Evolutionary conservation across 164 flowering plant genomes (phyloP), one percentile per base, ranked within the genome.

Genomic region (Pachysandra terminalis): DNA sequence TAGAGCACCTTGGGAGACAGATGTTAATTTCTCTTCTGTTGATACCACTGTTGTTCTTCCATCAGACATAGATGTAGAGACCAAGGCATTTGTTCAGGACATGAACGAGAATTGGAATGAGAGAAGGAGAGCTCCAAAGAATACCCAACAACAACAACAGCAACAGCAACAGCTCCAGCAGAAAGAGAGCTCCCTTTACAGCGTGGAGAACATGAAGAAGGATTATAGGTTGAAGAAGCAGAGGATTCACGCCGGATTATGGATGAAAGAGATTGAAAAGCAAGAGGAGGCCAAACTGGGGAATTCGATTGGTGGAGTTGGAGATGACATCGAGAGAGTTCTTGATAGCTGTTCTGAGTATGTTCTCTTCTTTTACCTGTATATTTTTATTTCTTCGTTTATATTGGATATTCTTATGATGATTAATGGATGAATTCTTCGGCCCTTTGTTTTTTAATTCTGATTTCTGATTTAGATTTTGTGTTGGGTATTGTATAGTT

Each of bases 201-300:
- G 86, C 69, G 71, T 95, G 79, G 93, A 89, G 81, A 84, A 78
- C 62, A 79, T 90, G 65, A 87, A 86, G 84, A 87, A 78, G 68
- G 99, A 91, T 77, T 96, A 93, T 64, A 73, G 98, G 75, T 63
- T 91, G 85, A 87, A 83, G 88, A 96, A 96, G 75, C 99, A 96
- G 86, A 87, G 87, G 63, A 74, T 93, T 61, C 96, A 96, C 74
- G 93, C 96, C 54, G 91, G 84, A 35, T 72, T 96, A 70, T 93
- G 99, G 99, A 77, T 81, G 82, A 89, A 90, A 76, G 99, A 93
- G 86, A 93, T 93, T 66, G 93, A 93, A 85, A 93, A 93, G 78
- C 75, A 73, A 64, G 90, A 90, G 79, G 99, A 96, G 71, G 90
- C 86, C 23, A 89, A 82, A 68, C 73, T 91, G 77, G 90, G 83